A percentile compares a stretch with the other conserved stretches of the same genome.
Conservation (phyloP, 2,329 filamentous ascomycete genomes). For the Esteya vermicola region DNA sequence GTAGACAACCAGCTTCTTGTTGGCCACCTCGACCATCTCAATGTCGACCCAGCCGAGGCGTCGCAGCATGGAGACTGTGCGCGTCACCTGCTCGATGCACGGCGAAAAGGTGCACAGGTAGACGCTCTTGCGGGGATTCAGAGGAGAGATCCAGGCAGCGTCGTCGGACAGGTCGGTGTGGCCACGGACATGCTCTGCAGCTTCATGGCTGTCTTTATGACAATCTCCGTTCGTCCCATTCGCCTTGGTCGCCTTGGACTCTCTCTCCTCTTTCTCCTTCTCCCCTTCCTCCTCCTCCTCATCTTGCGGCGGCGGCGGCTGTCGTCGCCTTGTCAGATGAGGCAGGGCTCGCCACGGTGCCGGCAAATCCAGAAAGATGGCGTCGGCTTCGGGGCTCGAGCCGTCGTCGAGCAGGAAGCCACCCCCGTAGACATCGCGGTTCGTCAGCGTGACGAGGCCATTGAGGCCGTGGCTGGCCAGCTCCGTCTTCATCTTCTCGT, state of each 20-base stretch:
- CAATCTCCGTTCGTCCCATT: too few relatives aligned
- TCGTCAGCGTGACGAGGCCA: constrained; percentile 54
- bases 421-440: constrained; percentile 64
- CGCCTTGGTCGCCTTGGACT: too few relatives aligned
- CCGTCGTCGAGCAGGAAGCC: constrained; percentile 53
- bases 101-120: constrained; percentile 91
- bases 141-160: constrained; percentile 37
- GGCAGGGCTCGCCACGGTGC: constrained; percentile 69
- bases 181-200: too few relatives aligned
- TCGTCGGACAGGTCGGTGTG: too few relatives aligned
- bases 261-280: too few relatives aligned
- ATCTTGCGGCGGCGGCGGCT: constrained; percentile 2
- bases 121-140: constrained; percentile 58
- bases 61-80: constrained; percentile 69
- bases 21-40: constrained; percentile 78
- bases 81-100: constrained; percentile 90
- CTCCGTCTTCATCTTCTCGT: constrained; percentile 54
- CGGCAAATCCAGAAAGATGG: constrained; percentile 67
- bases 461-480: constrained; percentile 50
- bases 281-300: too few relatives aligned
- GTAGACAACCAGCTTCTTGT: constrained; percentile 66
- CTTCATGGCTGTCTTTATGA: too few relatives aligned
- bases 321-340: constrained; percentile 47
- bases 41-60: constrained; percentile 81
- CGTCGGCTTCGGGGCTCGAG: constrained; percentile 48